Evolutionary conservation across 306 rosid genomes (phyloP).

Genomic region (Bauhinia variegata): DNA sequence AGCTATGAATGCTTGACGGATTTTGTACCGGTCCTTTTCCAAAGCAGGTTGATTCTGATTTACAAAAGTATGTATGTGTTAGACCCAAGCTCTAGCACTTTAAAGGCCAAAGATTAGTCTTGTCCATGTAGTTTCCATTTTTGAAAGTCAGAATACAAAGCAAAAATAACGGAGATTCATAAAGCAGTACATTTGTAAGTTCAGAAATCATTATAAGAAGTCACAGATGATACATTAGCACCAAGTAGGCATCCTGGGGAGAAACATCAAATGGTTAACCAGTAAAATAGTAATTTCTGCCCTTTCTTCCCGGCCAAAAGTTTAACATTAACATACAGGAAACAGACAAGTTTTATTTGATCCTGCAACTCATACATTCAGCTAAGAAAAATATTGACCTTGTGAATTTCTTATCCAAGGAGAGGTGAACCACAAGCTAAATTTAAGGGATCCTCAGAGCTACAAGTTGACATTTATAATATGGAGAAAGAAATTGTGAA

Average conservation of each 20-base stretch:
- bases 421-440: not conserved
- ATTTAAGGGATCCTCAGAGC: conserved; percentile 5
- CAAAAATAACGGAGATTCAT: conserved; percentile 12
- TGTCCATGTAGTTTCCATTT: conserved; percentile 5
- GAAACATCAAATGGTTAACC: not conserved
- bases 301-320: not conserved
- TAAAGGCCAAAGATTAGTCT: conserved; percentile 23
- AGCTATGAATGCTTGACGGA: conserved; percentile 93
- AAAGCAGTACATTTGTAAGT: conserved; percentile 8
- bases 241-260: conserved; percentile 16
- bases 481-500: too few relatives aligned
- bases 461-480: not conserved
- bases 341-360: conserved; percentile 1
- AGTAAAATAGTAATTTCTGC: conserved; percentile 2
- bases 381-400: not conserved
- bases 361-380: not conserved
- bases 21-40: conserved; percentile 95
- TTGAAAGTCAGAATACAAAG: conserved; percentile 20
- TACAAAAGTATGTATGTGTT: conserved; percentile 32
- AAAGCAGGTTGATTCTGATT: conserved; percentile 95
- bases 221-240: conserved; percentile 12
- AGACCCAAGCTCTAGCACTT: conserved; percentile 22
- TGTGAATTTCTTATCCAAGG: not conserved
- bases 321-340: not conserved
- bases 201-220: conserved; percentile 15